Evolutionary conservation across 2,329 filamentous ascomycete species (phyloP), one percentile per base, ranked within the genome.

Genomic region (Leptodontidium sp.): DNA sequence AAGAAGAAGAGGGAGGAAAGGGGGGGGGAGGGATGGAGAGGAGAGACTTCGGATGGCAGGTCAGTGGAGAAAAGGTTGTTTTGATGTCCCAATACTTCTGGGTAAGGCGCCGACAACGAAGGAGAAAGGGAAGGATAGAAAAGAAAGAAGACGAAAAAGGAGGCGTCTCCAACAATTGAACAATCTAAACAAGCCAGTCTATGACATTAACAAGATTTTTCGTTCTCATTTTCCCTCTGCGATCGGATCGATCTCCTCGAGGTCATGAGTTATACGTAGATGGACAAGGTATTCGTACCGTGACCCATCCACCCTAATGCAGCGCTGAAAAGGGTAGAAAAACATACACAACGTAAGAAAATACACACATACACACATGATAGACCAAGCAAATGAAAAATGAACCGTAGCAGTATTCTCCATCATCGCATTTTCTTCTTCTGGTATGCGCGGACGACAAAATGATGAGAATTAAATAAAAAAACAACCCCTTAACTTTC

Each of bases 381-480:
- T 43, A 45, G 11, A 43, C 47, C n/a, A 58, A 40, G 4, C 7
- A 40, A 61, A 66, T 47, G 58, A 24, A 63, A 64, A 24, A 63
- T 61, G 32, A 65, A n/a, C 65, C 40, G 50, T 29, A 29, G n/a
- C 57, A 12, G 45, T 59, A 45, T 43, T 68, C 61, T 58, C 62
- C 64, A 66, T 66, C 67, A 66, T 66, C 58, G 59, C 64, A 69
- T 64, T 68, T 17, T 47, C 55, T 35, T 62, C 59, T 52, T 55
- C 65, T 52, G 45, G 45, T 15, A 55, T 66, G 59, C 32, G 4
- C 35, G 47, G 47, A 61, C 45, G 43, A 47, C 38, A 43, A 32
- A 55, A 67, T 43, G 58, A 55, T 57, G 47, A 64, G 61, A 62
- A 71, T 65, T 59, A 63, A 57, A 70, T 57, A 63, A 57, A 70